Conservation (phyloP, 768 basidiomycete genomes). For the Boletus subcaerulescens region DNA sequence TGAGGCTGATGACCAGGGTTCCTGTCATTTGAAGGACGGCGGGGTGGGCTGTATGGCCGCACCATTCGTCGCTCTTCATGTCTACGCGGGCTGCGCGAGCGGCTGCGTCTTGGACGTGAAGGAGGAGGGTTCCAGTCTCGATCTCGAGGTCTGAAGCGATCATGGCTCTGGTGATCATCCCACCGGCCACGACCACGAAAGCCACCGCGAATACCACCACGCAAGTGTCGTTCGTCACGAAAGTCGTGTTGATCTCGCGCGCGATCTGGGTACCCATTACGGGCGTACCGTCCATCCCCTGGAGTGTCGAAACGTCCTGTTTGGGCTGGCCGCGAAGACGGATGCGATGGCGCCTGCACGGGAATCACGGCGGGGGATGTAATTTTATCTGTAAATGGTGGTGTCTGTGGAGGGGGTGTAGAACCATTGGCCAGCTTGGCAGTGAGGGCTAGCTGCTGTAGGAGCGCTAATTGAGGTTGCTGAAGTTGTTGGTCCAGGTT, state of each 20-base stretch:
- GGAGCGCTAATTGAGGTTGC: constrained; percentile 60
- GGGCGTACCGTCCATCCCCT: constrained; percentile 39
- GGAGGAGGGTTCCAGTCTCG: constrained; percentile 34
- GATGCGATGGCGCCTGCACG: constrained; percentile 23
- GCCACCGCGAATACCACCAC: constrained; percentile 55
- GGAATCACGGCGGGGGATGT: not conserved
- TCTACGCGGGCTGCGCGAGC: constrained; percentile 75
- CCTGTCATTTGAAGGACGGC: constrained; percentile 38
- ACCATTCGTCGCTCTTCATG: constrained; percentile 47
- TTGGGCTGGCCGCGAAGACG: not conserved
- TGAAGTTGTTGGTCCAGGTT: constrained; percentile 49
- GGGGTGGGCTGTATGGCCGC: constrained; percentile 60
- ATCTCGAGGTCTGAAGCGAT: constrained; percentile 46
- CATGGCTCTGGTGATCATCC: constrained; percentile 53
- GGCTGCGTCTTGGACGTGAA: constrained; percentile 54
- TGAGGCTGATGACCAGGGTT: constrained; percentile 28
- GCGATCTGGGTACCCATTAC: constrained; percentile 36
- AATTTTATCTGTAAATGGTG: constrained; percentile 23
- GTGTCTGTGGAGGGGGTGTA: constrained; percentile 24
- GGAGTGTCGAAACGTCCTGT: constrained; percentile 30
- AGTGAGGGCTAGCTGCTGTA: constrained; percentile 74
- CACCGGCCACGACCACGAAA: constrained; percentile 62
- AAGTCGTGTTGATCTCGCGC: constrained; percentile 45
- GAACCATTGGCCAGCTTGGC: constrained; percentile 41
- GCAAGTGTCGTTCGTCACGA: constrained; percentile 50